Evolutionary conservation across 352 stramenopile species (phyloP), one percentile per base, ranked within the genome.

Genomic region (Peronosclerospora sorghi): DNA sequence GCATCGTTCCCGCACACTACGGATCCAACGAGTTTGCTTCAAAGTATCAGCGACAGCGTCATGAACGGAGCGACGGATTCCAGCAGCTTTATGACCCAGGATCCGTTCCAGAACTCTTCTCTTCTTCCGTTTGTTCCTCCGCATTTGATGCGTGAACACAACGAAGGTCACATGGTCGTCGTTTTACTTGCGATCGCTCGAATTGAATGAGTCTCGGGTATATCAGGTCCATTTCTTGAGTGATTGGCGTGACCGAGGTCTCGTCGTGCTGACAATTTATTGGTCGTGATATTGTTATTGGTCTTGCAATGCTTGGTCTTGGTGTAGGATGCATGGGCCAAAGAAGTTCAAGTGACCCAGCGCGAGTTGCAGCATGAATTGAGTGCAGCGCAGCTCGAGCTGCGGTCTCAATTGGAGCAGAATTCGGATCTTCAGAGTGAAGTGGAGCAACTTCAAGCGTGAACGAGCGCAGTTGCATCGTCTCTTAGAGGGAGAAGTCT

Each of bases 111-210:
- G 10, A 43, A 49, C 32, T 54, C 29, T 23, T 85, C 72, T 13
- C 40, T 87, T 4, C 35, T 87, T 12, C 75, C 75, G 28, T 28
- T 17, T n/a, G n/a, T n/a, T n/a, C n/a, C n/a, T n/a, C n/a, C n/a
- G n/a, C n/a, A n/a, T n/a, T n/a, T n/a, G n/a, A n/a, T n/a, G n/a
- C n/a, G n/a, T n/a, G n/a, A n/a, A n/a, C n/a, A n/a, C n/a, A n/a
- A n/a, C n/a, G n/a, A n/a, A n/a, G n/a, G n/a, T n/a, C n/a, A n/a
- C n/a, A n/a, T 93, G 80, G 80, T 76, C 74, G 18, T 51, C 63
- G 4, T 90, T 93, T 44, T 93, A 93, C 57, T 59, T 93, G 49
- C 77, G 80, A 2, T 83, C 80, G 18, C 58, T 93, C 46, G 75
- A 87, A 61, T 81, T 67, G 44, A 85, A 81, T 62, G 74, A 85